These are phyloP conservation scores for Colletotrichum nymphaeae DNA, from an alignment of 2,329 filamentous ascomycete genomes.

Conservation along the genomic window DNA sequence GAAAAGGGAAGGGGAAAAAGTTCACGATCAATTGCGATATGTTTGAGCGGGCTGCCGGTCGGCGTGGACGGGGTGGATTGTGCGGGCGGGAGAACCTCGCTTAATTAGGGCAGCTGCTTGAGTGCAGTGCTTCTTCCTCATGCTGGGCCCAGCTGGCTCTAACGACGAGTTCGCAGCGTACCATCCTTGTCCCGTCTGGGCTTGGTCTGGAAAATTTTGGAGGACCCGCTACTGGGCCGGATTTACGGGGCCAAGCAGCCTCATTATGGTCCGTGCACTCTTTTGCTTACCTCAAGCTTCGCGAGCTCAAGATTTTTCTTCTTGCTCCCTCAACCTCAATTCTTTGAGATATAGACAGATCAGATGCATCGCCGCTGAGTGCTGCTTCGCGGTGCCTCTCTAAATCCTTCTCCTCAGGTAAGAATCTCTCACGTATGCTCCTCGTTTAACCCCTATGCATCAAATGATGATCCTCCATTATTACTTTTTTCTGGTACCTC, in stretches of 20 bases:
- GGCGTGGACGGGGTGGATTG: constrained; percentile 46
- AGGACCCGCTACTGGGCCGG: background rate
- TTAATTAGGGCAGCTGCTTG: constrained; percentile 56
- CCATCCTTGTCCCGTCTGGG: background rate
- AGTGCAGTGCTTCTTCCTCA: background rate
- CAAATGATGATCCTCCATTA: constrained; percentile 79
- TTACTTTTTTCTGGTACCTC: constrained; percentile 94
- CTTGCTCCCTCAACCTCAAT: constrained; percentile 11
- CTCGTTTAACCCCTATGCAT: constrained; percentile 37
- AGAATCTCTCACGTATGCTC: constrained; percentile 39
- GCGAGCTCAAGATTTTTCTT: constrained; percentile 27
- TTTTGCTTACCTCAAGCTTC: constrained; percentile 32
- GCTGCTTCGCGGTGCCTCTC: background rate
- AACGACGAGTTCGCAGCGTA: background rate
- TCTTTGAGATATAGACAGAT: background rate
- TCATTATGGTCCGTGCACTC: constrained; percentile 15
- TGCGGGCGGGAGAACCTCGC: constrained; percentile 57
- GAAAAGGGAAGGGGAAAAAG: constrained; percentile 29
- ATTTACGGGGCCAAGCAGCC: background rate
- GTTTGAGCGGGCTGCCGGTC: constrained; percentile 27
- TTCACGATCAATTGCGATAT: constrained; percentile 31
- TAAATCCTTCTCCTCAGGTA: constrained; percentile 43
- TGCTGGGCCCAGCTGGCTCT: background rate
- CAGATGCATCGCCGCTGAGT: background rate
- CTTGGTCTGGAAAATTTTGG: constrained; percentile 20